phyloP scores from a whole-genome alignment of 1,139 yeast species.

The Nakaseomyces bracarensis region DNA sequence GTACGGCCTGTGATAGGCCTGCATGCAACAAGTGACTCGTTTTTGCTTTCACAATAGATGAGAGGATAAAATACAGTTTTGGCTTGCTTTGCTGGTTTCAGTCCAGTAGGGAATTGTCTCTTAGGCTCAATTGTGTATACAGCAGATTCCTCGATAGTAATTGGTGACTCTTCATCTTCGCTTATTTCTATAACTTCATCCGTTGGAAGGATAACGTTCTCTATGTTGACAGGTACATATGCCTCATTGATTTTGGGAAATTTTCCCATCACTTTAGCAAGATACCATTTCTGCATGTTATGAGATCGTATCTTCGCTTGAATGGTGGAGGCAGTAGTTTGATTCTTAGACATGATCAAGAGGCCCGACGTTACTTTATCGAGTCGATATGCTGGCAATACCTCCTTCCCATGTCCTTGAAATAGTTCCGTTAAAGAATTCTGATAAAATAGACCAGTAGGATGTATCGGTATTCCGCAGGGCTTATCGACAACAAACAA shows the following conservation, averaged over 20 bases:
- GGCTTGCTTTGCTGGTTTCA: slow-evolving; percentile 34
- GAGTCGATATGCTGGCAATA: slow-evolving; percentile 59
- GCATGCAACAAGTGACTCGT: slow-evolving; percentile 56
- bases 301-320: slow-evolving; percentile 40
- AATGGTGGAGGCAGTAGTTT: slow-evolving; percentile 38
- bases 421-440: slow-evolving; percentile 58
- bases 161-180: slow-evolving; percentile 29
- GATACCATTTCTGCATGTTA: slow-evolving; percentile 38
- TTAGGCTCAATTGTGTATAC: slow-evolving; percentile 68
- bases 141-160: slow-evolving; percentile 47
- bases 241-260: slow-evolving; percentile 38
- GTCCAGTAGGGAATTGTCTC: slow-evolving; percentile 29
- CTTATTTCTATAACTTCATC: slow-evolving; percentile 5
- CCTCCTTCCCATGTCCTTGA: slow-evolving; percentile 33
- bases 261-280: slow-evolving; percentile 55
- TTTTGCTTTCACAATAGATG: slow-evolving; percentile 26
- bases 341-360: slow-evolving; percentile 48
- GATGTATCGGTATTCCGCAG: slow-evolving; percentile 72
- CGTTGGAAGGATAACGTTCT: neutral
- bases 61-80: slow-evolving; percentile 36
- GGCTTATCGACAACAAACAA: slow-evolving; percentile 64
- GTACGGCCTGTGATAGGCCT: slow-evolving; percentile 66
- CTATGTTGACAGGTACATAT: neutral
- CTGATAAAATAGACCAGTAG: slow-evolving; percentile 55
- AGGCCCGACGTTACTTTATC: slow-evolving; percentile 74